These are phyloP conservation scores for Pythium scleroteichum DNA, from an alignment of 352 stramenopile genomes.

Conservation along the genomic window DNA sequence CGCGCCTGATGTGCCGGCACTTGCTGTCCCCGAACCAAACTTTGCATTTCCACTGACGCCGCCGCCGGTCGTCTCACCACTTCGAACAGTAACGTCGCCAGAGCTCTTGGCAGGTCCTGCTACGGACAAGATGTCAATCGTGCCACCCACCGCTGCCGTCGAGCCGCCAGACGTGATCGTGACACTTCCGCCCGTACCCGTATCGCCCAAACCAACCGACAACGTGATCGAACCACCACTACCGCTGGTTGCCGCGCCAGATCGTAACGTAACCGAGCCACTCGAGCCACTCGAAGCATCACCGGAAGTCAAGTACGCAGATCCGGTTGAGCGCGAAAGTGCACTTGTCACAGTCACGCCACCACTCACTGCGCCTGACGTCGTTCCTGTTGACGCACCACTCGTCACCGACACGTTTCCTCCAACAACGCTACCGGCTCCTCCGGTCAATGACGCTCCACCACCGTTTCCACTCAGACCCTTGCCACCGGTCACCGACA, in stretches of 20 bases:
- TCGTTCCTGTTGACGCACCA: conserved; percentile 5
- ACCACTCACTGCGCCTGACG: conserved; percentile 12
- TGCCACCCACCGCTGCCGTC: conserved; percentile 35
- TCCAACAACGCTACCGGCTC: conserved; percentile 9
- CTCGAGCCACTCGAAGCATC: conserved; percentile 14
- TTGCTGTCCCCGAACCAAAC: conserved; percentile 42
- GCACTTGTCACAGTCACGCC: conserved; percentile 17
- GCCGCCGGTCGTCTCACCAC: conserved; percentile 28
- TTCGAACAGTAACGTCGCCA: conserved; percentile 44
- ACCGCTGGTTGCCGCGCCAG: conserved; percentile 17
- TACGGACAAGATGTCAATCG: conserved; percentile 38
- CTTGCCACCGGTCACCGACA: conserved; percentile 13
- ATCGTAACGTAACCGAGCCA: conserved; percentile 20
- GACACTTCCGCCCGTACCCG: conserved; percentile 39
- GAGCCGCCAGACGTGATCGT: conserved; percentile 40
- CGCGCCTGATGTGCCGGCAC: conserved; percentile 48
- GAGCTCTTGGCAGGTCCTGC: conserved; percentile 42
- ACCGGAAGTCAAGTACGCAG: conserved; percentile 17
- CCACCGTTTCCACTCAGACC: conserved; percentile 2
- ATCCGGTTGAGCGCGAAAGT: conserved; percentile 10
- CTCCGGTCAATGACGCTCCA: conserved; percentile 3
- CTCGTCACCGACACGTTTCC: conserved; percentile 8
- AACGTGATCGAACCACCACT: conserved; percentile 25
- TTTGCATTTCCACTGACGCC: conserved; percentile 56
- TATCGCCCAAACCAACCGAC: conserved; percentile 19